Conservation (phyloP, 352 stramenopile genomes). For the Phytopythium delawarense region DNA sequence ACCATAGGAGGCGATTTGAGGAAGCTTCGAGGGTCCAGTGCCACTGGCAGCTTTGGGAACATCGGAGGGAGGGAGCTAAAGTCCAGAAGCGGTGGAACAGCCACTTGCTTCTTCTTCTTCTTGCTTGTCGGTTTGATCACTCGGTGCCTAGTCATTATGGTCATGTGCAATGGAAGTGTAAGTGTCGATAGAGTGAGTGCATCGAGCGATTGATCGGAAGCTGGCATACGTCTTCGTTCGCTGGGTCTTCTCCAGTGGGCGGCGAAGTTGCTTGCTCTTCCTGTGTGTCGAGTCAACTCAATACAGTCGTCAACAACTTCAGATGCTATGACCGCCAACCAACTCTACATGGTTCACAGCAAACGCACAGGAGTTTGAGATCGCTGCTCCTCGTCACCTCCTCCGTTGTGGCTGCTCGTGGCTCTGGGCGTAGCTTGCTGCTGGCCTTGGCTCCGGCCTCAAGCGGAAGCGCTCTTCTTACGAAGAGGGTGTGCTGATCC, state of each 20-base stretch:
- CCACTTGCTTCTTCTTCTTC: background rate
- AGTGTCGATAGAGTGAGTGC: background rate
- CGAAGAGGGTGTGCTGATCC: background rate
- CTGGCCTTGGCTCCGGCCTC: background rate
- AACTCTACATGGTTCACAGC: background rate
- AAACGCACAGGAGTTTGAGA: slow-evolving; percentile 2
- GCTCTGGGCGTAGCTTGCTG: background rate
- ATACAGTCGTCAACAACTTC: background rate
- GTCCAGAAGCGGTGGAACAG: background rate
- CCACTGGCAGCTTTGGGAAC: background rate
- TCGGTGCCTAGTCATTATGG: background rate
- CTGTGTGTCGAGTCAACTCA: background rate
- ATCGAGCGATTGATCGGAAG: background rate
- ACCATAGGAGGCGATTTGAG: background rate
- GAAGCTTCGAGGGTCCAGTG: background rate
- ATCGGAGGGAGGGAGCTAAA: slow-evolving; percentile 1
- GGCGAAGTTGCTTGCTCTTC: slow-evolving; percentile 8
- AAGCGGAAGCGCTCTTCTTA: background rate
- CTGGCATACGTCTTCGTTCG: background rate
- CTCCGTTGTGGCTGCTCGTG: slow-evolving; percentile 2
- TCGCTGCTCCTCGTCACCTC: background rate
- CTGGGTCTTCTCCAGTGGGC: background rate
- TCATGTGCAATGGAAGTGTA: background rate
- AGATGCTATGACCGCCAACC: background rate
- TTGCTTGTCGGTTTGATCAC: background rate